Base-by-base conservation (phyloP, 768 basidiomycete genomes). In the Suillus fuscotomentosus region DNA sequence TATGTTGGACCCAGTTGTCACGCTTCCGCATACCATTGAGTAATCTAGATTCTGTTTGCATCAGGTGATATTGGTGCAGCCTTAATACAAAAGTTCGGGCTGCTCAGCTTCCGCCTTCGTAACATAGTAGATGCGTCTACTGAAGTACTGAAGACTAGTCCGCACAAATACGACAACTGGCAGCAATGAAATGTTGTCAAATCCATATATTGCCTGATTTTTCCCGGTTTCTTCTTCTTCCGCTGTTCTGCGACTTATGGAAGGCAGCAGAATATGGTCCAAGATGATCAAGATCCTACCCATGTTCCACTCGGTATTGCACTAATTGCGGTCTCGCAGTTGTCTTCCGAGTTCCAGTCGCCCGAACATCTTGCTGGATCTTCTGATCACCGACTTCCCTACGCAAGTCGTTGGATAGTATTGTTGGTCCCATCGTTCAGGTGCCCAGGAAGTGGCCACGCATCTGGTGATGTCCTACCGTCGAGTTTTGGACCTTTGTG, bases 1-100 rank as follows among this genome's bases (percentile, higher is more conserved):
- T 77, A 5, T 43, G 77, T 56, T 79, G 76, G 78, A 66, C 69
- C 15, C 77, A 79, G 41, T 62, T 74, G 0, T 69, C 68, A 60
- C 73, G 71, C 17, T 69, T 56, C 8, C 69, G 67, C 42, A 71
- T 69, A 9, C 60, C 65, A 45, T 53, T 75, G 62, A 74, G 75
- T 36, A 69, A 71, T 31, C 31, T 31, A 31, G 31, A 31, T 31
- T 20, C 55, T 77, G 39, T 70, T 69, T 38, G 60, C 62, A 41
- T 63, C 51, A 20, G 72, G 71, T 15, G 61, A 67, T 13, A 54
- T 65, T 7, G 73, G 66, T 2, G 41, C 45, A 15, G 65, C 70
- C 3, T 61, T 69, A 51, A 67, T 68, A 34, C 65, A 73, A 24
- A 64, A 64, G 7, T 71, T 74, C 42, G 71, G 74, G 27, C 68